These are phyloP conservation scores for Durotheca rogersii DNA, from an alignment of 495 filamentous ascomycete genomes.

Conservation along the genomic window DNA sequence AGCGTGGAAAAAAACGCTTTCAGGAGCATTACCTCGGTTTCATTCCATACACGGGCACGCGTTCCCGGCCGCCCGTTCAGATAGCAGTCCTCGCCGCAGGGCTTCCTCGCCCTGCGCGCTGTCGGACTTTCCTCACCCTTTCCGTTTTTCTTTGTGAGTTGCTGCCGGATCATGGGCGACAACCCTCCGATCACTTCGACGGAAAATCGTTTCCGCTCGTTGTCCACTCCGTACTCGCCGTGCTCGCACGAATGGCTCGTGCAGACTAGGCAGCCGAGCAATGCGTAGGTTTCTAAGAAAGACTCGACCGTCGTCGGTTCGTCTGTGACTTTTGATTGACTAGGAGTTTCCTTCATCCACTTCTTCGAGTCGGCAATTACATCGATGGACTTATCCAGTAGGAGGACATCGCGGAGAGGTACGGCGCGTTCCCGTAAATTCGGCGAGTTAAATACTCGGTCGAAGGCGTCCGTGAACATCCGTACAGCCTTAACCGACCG, in stretches of 20 bases:
- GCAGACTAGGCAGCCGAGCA: conserved; percentile 49
- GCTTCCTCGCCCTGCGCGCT: conserved; percentile 13
- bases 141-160: conserved; percentile 19
- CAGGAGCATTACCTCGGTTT: conserved; percentile 43
- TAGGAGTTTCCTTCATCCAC: conserved; percentile 45
- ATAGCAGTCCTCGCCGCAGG: conserved; percentile 48
- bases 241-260: conserved; percentile 53
- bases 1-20: conserved; percentile 40
- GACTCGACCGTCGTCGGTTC: conserved; percentile 36
- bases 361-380: conserved; percentile 47
- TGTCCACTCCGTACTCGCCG: conserved; percentile 49
- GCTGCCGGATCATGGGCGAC: conserved; percentile 29
- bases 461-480: conserved; percentile 47
- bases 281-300: conserved; percentile 45
- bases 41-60: conserved; percentile 39
- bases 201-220: conserved; percentile 47
- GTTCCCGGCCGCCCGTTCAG: conserved; percentile 35
- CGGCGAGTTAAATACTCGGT: conserved; percentile 41
- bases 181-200: conserved; percentile 38
- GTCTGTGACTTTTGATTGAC: conserved; percentile 32
- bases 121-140: conserved; percentile 8
- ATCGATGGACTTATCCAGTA: conserved; percentile 47
- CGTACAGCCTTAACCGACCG: conserved; percentile 36
- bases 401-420: conserved; percentile 44
- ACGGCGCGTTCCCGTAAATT: conserved; percentile 33